Conservation (phyloP, 164 flowering plant genomes). For the Warburgia ugandensis region DNA sequence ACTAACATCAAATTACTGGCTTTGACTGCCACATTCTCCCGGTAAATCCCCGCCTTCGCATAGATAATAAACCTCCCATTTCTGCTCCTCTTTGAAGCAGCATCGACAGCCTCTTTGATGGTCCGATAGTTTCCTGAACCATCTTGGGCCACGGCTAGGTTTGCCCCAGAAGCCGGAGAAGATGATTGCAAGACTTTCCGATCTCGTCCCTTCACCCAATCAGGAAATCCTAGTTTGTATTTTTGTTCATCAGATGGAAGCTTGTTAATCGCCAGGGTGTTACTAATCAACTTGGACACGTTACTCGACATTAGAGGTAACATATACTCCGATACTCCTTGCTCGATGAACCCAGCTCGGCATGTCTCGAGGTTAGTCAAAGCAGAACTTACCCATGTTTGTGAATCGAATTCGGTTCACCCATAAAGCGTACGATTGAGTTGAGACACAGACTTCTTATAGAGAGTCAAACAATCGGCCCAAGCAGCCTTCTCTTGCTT, state of each 20-base stretch:
- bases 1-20: constrained; percentile 33
- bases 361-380: constrained; percentile 72
- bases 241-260: constrained; percentile 7
- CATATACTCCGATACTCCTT: constrained; percentile 36
- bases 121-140: constrained; percentile 51
- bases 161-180: constrained; percentile 16
- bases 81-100: constrained; percentile 31
- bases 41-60: constrained; percentile 52
- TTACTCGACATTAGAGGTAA: constrained; percentile 47
- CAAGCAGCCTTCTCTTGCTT: constrained; percentile 56
- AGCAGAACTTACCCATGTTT: constrained; percentile 82
- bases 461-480: constrained; percentile 61
- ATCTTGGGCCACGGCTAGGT: constrained; percentile 64
- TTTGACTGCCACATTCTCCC: constrained; percentile 44
- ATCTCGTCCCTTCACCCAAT: constrained; percentile 31
- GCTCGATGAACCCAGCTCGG: constrained; percentile 45
- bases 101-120: constrained; percentile 51
- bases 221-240: constrained; percentile 22
- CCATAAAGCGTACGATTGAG: constrained; percentile 46
- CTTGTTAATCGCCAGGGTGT: constrained; percentile 51
- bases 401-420: constrained; percentile 37
- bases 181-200: constrained; percentile 37
- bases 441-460: constrained; percentile 31
- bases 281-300: constrained; percentile 45
- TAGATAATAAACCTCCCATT: constrained; percentile 38